Base-by-base conservation (phyloP, 345 rosid genomes). In the Brassica juncea region DNA sequence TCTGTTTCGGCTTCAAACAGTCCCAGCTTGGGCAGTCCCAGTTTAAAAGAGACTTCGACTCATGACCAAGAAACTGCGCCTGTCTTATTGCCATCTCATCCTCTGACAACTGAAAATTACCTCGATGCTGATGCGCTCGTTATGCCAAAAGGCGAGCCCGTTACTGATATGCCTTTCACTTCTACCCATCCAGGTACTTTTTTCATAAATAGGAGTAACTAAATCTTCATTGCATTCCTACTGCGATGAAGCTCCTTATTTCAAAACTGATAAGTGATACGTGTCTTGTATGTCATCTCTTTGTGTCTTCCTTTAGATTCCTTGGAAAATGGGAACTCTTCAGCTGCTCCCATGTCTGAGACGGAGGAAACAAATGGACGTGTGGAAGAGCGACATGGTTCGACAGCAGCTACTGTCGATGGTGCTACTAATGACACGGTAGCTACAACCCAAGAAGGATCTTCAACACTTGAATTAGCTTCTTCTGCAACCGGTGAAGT, bases 401-500 rank as follows among this genome's bases (percentile, higher is more conserved):
- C 64, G 70, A 35, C 52, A 62, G 80, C 30, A 68, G 39, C 59
- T 69, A 27, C 74, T 27, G 28, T 15, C 32, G 42, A 49, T 0
- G 52, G 11, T 80, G 6, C 70, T 73, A 9, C 49, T 30, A 63
- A 25, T 55, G 73, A 66, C 64, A 76, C 49, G 64, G 64, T 81
- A 73, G 73, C 58, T 71, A 62, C 69, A 31, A 66, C 47, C 28
- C 5, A 3, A 25, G 77, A 66, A 76, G 73, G 71, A 64, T 60
- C 85, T 52, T 74, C 82, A 67, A 55, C 58, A 47, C 76, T 90
- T 71, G 93, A 91, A 78, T 84, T 93, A 72, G 97, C 93, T 57
- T 87, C 98, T 73, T 89, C 94, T 5, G 73, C 86, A 16, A 68
- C 70, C 67, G 97, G 98, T 82, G 98, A 93, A 86, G 97, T 93